These are phyloP conservation scores for Hypoxylon sp. DNA, from an alignment of 2,329 filamentous ascomycete genomes.

Conservation along the genomic window DNA sequence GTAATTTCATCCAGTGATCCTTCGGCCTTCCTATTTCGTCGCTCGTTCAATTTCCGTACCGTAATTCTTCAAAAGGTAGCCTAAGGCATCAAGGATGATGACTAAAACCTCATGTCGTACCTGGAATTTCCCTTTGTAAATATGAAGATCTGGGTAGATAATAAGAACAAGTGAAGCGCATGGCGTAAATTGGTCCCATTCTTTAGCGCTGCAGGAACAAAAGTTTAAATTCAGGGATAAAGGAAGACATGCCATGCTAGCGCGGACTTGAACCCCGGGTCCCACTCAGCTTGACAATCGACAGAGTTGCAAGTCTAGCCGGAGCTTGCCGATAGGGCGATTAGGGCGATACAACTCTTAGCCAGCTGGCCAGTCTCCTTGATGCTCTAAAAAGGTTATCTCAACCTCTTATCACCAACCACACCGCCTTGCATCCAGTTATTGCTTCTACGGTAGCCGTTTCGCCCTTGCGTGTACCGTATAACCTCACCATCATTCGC, in stretches of 20 bases:
- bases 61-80: neutral
- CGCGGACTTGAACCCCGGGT: slow-evolving; percentile 25
- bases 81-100: neutral
- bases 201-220: slow-evolving; percentile 21
- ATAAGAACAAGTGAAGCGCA: slow-evolving; percentile 1
- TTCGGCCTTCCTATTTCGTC: slow-evolving; percentile 19
- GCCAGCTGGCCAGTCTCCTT: neutral
- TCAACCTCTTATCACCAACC: slow-evolving; percentile 17
- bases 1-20: slow-evolving; percentile 31
- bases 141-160: neutral
- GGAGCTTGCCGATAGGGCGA: slow-evolving; percentile 25
- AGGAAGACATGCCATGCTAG: slow-evolving; percentile 9
- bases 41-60: slow-evolving; percentile 13
- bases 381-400: slow-evolving; percentile 18
- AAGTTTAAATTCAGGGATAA: slow-evolving; percentile 28
- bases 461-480: neutral
- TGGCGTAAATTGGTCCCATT: neutral
- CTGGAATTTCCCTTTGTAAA: slow-evolving; percentile 3
- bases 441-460: neutral
- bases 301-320: slow-evolving; percentile 22
- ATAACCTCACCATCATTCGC: neutral
- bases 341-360: slow-evolving; percentile 11
- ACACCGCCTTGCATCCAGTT: neutral
- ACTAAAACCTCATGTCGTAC: neutral
- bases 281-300: slow-evolving; percentile 11